Base-by-base conservation (phyloP, 1,284 basidiomycete species). In the Papiliotrema flavescens region DNA sequence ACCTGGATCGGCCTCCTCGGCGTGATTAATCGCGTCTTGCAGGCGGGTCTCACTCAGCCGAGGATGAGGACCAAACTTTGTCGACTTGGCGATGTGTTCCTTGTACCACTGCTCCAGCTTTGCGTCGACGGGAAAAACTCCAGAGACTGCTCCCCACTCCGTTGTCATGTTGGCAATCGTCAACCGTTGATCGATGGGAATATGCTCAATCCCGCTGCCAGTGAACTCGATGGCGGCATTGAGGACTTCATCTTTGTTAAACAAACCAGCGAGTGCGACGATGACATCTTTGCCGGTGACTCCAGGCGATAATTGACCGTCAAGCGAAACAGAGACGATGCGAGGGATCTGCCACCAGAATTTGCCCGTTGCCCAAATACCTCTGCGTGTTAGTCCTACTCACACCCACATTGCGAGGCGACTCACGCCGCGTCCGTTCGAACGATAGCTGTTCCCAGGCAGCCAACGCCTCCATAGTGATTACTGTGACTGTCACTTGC, bases 321-420 rank as follows among this genome's bases (percentile, higher is more conserved):
- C 85, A 41, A 99, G 81, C 69, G 97, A 92, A 56, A 98, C 95
- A 59, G 91, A 91, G 75, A 99, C 84, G 82, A 97, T 93, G 9
- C 92, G 85, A 6, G 95, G 95, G 24, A 99, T 89, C 79, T 98
- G 95, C 96, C 95, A 98, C 95, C 95, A 99, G 3, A 96, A 98
- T 77, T 92, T 92, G 41, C 95, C 92, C 0, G 96, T 98, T 2
- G 96, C 93, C 95, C 95, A 99, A 19, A 99, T 85, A 2, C 95
- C 94, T 67, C 60, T 76, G 59, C 2, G 17, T 9, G 22, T 55
- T 28, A 54, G 51, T 46, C 20, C 49, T 34, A 22, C 41, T 28
- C n/a, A 17, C 22, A 44, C 28, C 15, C 15, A n/a, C 32, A 34
- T 34, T 19, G n/a, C 32, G 8, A n/a, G 15, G 13, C 23, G 23